Evolutionary conservation across 2,329 filamentous ascomycete genomes (phyloP), one percentile per base, ranked within the genome.

Genomic region (Dothideomycetidae sp.): DNA sequence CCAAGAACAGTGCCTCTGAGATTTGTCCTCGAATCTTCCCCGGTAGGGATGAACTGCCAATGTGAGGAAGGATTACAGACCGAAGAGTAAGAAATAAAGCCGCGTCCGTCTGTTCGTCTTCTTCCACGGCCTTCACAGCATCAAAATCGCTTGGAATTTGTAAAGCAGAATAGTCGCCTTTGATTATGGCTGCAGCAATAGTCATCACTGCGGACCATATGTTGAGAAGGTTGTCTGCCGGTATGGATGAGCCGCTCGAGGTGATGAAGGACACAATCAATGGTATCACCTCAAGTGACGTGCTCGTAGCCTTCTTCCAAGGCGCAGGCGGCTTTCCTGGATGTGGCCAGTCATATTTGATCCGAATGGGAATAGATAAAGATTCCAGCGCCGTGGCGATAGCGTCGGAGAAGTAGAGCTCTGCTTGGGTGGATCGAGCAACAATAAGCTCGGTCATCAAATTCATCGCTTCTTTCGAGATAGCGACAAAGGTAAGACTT

Each of bases 81-180:
- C 76, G 71, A 1, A 96, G 63, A 33, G 69, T 67, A 18, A 61
- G 61, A 53, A 94, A 92, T 0, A 81, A 77, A 1, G 62, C 51
- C 12, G 93, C 80, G 53, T 98, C 90, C 50, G 92, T 92, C 1
- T 65, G 57, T 57, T 96, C 78, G 50, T 98, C 88, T 5, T 66
- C 64, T 3, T 62, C 55, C 23, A 86, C 66, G 21, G 45, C 47
- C 5, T 39, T 30, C 10, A 31, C 29, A 30, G 52, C 50, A 7
- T 38, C 29, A 3, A 53, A 40, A 10, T 50, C 46, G n/a, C 52
- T 48, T 3, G 62, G 37, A 3, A 49, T 47, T 4, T 42, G 10
- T 7, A 42, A 67, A 47, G 43, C 45, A 55, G 9, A 67, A 36
- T 71, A 73, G 35, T 77, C 70, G 2, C 80, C 80, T 14, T 68